Base-by-base conservation (phyloP, 2,329 filamentous ascomycete species). In the Monascus ruber region DNA sequence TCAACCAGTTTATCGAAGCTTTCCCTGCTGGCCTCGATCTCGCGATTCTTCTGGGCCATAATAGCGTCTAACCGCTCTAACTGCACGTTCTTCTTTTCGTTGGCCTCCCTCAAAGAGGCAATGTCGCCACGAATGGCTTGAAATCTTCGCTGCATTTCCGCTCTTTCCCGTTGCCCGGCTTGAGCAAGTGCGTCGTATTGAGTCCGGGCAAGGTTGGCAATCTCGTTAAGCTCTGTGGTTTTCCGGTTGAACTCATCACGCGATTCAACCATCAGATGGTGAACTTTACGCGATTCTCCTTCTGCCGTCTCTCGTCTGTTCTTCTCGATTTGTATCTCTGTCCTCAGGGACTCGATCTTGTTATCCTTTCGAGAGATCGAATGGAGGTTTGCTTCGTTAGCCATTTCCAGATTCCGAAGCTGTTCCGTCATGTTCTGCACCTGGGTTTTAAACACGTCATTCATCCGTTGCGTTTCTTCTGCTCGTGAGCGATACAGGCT, bases 301-400 rank as follows among this genome's bases (percentile, higher is more conserved):
- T 71, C 66, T 3, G 66, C 64, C 7, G 55, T 53, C 1, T 57
- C 48, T 24, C 68, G 58, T 42, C 63, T 60, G 25, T 56, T 48
- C 38, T 62, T 63, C 46, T 71, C 68, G 25, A 47, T 52, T n/a
- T 63, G 54, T 5, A 68, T 42, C 44, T 69, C 65, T 3, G 46
- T 41, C 31, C 60, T 62, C 25, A 71, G 42, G 32, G 70, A 67
- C 39, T 70, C 64, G 6, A 71, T 63, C 44, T 69, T 69, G 32
- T 65, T 57, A 43, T 71, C 68, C 45, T 67, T 69, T 34, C 66
- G 60, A 10, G 61, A 53, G 31, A 71, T 59, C n/a, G 67, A 65
- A 26, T 59, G 61, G 9, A 66, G 54, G 43, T 66, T 68, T 26
- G 65, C 62, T 42, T 71, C 68, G 46, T 70, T 62, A 37, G 63